Percentiles rank a stretch among this genome's conserved stretches.
Conservation (phyloP, 164 flowering plant species). For the Taxillus chinensis region DNA sequence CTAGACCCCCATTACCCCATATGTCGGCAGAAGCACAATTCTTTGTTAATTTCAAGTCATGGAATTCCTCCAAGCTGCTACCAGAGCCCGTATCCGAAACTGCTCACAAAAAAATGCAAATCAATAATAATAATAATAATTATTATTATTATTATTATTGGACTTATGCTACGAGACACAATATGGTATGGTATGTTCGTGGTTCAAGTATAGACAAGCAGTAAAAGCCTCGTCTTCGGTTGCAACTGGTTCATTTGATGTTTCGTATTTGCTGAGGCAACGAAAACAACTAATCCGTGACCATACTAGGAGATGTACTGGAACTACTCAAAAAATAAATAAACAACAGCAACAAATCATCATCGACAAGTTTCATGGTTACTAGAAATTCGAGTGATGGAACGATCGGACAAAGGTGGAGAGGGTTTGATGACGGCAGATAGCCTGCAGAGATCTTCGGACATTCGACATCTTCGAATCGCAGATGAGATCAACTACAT, state of each 20-base stretch:
- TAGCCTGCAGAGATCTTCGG: conserved; percentile 48
- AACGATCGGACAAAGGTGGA: conserved; percentile 17
- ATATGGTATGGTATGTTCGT: too few species aligned
- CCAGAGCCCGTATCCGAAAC: conserved; percentile 82
- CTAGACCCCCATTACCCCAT: conserved; percentile 37
- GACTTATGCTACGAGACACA: too few species aligned
- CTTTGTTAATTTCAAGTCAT: conserved; percentile 18
- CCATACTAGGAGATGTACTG: too few species aligned
- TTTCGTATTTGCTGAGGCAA: too few species aligned
- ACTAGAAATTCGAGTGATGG: conserved; percentile 36
- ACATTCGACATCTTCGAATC: conserved; percentile 55
- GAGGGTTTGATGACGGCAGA: conserved; percentile 32
- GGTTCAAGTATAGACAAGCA: too few species aligned
- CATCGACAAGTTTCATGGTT: conserved; percentile 1
- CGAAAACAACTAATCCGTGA: too few species aligned
- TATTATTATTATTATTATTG: too few species aligned
- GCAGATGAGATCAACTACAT: conserved; percentile 51
- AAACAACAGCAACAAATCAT: too few species aligned
- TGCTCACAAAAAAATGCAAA: conserved; percentile 14
- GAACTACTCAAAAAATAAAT: too few species aligned
- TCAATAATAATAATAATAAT: too few species aligned
- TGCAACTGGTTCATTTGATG: too few species aligned
- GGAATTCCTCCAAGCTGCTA: conserved; percentile 57
- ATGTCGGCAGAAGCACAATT: conserved; percentile 18
- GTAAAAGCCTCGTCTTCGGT: too few species aligned